phyloP scores from a whole-genome alignment of 768 basidiomycete species.

The Trametes elegans region DNA sequence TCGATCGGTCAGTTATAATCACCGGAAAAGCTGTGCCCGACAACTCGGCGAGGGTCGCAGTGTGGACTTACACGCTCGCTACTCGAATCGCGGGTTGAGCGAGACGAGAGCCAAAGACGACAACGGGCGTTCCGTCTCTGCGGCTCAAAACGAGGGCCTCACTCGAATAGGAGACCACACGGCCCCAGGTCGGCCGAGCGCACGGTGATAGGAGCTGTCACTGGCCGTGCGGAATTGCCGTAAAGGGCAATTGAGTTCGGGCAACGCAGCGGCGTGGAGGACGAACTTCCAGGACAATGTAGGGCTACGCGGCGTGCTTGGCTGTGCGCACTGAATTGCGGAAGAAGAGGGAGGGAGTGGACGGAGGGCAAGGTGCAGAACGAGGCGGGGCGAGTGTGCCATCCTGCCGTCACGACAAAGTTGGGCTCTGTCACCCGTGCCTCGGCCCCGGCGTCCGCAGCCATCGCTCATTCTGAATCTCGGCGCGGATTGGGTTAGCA shows the following conservation, averaged over 20 bases:
- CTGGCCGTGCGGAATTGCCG: not conserved
- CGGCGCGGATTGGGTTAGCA: not conserved
- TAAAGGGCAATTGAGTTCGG: not conserved
- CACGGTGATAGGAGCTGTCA: constrained; percentile 4
- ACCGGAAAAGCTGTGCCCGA: not conserved
- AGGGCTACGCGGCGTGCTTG: not conserved
- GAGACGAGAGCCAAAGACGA: not conserved
- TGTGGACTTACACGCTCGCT: not conserved
- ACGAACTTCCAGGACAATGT: not conserved
- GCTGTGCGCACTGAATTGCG: not conserved
- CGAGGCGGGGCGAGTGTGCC: not conserved
- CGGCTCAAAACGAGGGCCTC: too few species aligned
- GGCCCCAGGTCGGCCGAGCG: not conserved
- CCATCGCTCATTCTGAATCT: too few species aligned
- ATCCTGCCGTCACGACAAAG: not conserved
- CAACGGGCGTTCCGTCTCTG: not conserved
- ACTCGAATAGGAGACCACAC: not conserved
- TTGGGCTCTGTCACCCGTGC: not conserved
- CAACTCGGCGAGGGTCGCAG: not conserved
- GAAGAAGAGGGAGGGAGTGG: not conserved
- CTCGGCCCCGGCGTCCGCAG: not conserved
- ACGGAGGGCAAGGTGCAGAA: not conserved
- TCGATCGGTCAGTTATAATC: not conserved
- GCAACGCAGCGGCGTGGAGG: too few species aligned
- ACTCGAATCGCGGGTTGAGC: too few species aligned